Base-by-base conservation (phyloP, 192 early-diverging fungal species). In the Spizellomyces sp. region DNA sequence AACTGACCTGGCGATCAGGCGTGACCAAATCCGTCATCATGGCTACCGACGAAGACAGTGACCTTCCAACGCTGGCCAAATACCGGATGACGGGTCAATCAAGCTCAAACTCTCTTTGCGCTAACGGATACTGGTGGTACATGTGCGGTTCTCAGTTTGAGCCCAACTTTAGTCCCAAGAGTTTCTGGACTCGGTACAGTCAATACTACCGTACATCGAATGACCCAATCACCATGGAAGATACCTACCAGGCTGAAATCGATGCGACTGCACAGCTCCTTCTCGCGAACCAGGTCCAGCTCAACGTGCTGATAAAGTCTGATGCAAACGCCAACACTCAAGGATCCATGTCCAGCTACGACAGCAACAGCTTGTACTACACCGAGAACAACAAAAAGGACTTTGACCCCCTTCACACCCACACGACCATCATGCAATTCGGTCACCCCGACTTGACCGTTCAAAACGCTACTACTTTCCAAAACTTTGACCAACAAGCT, bases 1-100 rank as follows among this genome's bases (percentile, higher is more conserved):
- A 7, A 15, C 21, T 80, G 6, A 59, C 12, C 0, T 80, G 79
- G 79, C 45, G 76, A 43, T 8, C 52, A 43, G 61, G 48, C 19
- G 62, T 64, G 5, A 58, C 74, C 2, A 54, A 61, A 22, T 66
- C 74, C 15, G 78, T 81, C 48, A 75, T 81, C 48, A 48, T 81
- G 58, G 71, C 71, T n/a, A 81, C 80, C 22, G 80, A 81, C 50
- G 80, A 81, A 55, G 80, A 81, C 57, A 72, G 69, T 19, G 80
- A 81, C 45, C 46, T 81, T 12, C 80, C 80, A 0, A 56, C 45
- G 6, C 22, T 42, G 10, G 45, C 46, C 43, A 66, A 66, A 2
- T 75, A 77, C 64, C 64, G 56, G 17, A 52, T 73, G 64, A 22
- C 69, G 21, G 64, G 64, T 19, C 75, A 69, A 50, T 12, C 64